A percentile compares a stretch with the other conserved stretches of the same genome.
These are phyloP conservation scores for Maudiozyma bulderi DNA, from an alignment of 805 yeast species.

Conservation along the genomic window DNA sequence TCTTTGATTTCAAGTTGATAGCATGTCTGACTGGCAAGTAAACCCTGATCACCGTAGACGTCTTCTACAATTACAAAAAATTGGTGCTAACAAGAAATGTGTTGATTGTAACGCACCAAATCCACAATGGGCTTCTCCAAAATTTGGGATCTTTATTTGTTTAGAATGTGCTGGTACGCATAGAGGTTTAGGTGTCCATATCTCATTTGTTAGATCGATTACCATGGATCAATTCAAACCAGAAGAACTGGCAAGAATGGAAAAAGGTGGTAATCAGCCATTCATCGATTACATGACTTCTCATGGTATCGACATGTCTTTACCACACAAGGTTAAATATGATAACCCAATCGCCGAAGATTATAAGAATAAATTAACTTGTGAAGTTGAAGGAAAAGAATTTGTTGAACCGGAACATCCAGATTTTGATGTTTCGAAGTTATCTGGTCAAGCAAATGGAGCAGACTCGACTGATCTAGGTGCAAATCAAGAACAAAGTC, in stretches of 20 bases:
- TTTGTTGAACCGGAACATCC: slow-evolving; percentile 60
- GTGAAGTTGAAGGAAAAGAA: slow-evolving; percentile 61
- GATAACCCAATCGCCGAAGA: slow-evolving; percentile 91
- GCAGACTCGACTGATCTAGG: not conserved
- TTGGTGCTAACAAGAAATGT: slow-evolving; percentile 77
- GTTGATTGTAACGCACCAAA: slow-evolving; percentile 92
- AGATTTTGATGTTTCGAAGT: slow-evolving; percentile 25
- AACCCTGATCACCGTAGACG: slow-evolving; percentile 89
- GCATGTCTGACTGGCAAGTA: slow-evolving; percentile 68
- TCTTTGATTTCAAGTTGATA: not conserved
- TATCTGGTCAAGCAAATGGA: slow-evolving; percentile 1
- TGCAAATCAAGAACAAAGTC: slow-evolving; percentile 2
- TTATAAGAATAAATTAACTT: slow-evolving; percentile 72
- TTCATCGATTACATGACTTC: slow-evolving; percentile 58
- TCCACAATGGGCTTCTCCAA: slow-evolving; percentile 99
- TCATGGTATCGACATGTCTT: slow-evolving; percentile 57
- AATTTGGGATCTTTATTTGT: slow-evolving; percentile 94
- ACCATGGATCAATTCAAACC: slow-evolving; percentile 98
- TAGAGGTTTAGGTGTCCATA: slow-evolving; percentile 91
- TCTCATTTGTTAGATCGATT: slow-evolving; percentile 90
- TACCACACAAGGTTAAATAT: slow-evolving; percentile 68
- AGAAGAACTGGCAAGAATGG: slow-evolving; percentile 86
- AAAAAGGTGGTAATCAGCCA: slow-evolving; percentile 80
- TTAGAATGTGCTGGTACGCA: slow-evolving; percentile 97
- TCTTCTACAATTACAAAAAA: slow-evolving; percentile 65